Conservation (phyloP, 129 eudicot species). For the Ambrosia artemisiifolia region DNA sequence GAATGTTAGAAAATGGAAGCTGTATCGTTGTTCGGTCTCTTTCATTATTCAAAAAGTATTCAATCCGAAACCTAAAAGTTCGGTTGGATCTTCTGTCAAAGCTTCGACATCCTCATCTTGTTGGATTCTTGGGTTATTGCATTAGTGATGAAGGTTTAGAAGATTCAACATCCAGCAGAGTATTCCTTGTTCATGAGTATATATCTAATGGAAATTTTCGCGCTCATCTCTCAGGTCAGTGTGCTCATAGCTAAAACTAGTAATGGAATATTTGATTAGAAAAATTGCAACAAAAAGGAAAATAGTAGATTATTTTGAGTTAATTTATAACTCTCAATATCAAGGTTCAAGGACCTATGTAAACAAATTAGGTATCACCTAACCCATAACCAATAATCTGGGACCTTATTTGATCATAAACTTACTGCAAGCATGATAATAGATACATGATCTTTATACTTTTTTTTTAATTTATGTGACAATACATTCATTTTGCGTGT, state of each 20-base stretch:
- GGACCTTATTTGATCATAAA: background rate
- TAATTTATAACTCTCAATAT: background rate
- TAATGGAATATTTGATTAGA: background rate
- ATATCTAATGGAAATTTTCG: conserved; percentile 71
- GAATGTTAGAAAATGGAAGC: conserved; percentile 69
- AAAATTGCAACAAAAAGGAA: background rate
- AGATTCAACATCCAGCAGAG: conserved; percentile 51
- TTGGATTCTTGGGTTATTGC: conserved; percentile 75
- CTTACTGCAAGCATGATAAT: background rate
- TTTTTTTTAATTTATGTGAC: background rate
- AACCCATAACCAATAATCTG: background rate
- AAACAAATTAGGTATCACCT: background rate
- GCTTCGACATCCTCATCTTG: conserved; percentile 83
- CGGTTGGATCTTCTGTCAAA: conserved; percentile 78
- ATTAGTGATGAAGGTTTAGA: conserved; percentile 63
- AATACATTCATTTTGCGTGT: background rate
- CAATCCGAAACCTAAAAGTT: conserved; percentile 64
- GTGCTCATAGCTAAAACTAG: conserved; percentile 13
- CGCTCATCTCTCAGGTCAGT: conserved; percentile 70
- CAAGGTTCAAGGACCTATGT: background rate
- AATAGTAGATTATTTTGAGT: background rate
- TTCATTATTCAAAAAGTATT: conserved; percentile 50
- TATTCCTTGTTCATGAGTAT: conserved; percentile 74
- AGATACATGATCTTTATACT: background rate
- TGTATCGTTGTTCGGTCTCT: conserved; percentile 55